phyloP scores from a whole-genome alignment of 139 green algal genomes.

The Chlorella sp. region DNA sequence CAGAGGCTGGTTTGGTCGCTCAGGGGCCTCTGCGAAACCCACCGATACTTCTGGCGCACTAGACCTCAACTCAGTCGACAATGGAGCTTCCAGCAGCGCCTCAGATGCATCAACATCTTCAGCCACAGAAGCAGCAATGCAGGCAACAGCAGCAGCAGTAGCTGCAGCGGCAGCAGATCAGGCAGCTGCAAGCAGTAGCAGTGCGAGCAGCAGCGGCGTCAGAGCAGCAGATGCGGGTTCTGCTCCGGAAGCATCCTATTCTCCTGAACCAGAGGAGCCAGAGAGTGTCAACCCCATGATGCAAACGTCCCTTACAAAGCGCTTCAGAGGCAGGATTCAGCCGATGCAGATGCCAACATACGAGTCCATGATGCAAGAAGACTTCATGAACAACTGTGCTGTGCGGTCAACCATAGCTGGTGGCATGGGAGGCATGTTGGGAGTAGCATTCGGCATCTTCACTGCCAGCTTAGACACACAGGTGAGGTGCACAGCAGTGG shows the following conservation, averaged over 20 bases:
- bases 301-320: too few relatives aligned
- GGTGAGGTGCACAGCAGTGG: conserved; percentile 5
- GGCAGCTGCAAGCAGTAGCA: neutral
- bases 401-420: conserved; percentile 65
- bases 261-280: neutral
- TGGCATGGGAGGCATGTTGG: conserved; percentile 65
- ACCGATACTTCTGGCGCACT: too few relatives aligned
- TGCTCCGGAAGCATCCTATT: neutral
- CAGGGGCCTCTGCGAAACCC: too few relatives aligned
- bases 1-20: too few relatives aligned
- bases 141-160: conserved; percentile 1
- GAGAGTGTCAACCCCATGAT: neutral
- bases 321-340: neutral
- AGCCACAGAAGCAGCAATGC: too few relatives aligned
- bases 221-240: neutral
- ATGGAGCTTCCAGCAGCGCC: too few relatives aligned
- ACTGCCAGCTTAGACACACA: conserved; percentile 70
- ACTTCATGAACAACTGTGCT: conserved; percentile 93
- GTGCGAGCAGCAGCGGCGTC: neutral
- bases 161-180: neutral
- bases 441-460: conserved; percentile 80
- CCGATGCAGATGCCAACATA: conserved; percentile 20
- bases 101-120: too few relatives aligned
- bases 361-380: conserved; percentile 32
- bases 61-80: too few relatives aligned